phyloP scores from a whole-genome alignment of 192 early-diverging fungal genomes.

The Coemansia sp. region DNA sequence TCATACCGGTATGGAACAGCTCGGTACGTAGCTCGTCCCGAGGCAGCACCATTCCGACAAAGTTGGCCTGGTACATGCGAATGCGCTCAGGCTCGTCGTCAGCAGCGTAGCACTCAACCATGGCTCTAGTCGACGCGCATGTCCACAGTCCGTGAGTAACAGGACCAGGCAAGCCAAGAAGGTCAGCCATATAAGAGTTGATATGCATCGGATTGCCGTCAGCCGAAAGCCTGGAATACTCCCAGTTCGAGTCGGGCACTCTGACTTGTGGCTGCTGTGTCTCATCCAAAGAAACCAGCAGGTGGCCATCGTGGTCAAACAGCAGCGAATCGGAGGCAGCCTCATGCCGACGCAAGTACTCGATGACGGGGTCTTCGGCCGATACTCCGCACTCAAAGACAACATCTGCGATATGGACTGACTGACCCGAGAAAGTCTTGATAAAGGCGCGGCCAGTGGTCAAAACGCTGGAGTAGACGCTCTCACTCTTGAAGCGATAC shows the following conservation, averaged over 20 bases:
- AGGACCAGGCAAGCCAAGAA: conserved; percentile 83
- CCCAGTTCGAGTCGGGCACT: conserved; percentile 76
- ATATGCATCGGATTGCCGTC: conserved; percentile 94
- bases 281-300: neutral
- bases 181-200: conserved; percentile 89
- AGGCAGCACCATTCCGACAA: conserved; percentile 91
- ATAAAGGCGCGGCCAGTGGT: conserved; percentile 69
- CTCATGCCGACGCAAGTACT: conserved; percentile 78
- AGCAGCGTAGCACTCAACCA: conserved; percentile 88
- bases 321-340: conserved; percentile 68
- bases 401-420: conserved; percentile 76
- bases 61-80: conserved; percentile 75
- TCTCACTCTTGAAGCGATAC: conserved; percentile 63
- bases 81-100: conserved; percentile 87
- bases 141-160: conserved; percentile 98
- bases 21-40: conserved; percentile 81
- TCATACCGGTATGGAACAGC: conserved; percentile 92
- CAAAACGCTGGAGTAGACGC: conserved; percentile 66
- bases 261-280: neutral
- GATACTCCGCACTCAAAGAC: conserved; percentile 68
- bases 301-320: conserved; percentile 74
- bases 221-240: conserved; percentile 77
- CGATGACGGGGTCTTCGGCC: conserved; percentile 81
- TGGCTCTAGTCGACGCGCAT: conserved; percentile 83
- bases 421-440: conserved; percentile 60